phyloP scores from a whole-genome alignment of 2,329 filamentous ascomycete species.

The Dothistroma septosporum region DNA sequence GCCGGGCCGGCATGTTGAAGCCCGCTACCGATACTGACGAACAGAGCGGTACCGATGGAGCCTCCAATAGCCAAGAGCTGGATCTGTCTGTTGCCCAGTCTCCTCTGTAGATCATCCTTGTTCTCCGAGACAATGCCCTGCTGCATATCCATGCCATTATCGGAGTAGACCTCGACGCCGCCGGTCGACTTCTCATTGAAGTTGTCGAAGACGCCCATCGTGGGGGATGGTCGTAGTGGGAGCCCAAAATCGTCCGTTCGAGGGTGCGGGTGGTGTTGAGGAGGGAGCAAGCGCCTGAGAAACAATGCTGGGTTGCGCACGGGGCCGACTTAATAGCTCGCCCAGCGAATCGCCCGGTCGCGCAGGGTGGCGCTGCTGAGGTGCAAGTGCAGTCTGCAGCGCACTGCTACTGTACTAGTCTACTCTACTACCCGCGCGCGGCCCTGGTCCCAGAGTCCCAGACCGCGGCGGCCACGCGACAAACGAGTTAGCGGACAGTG shows the following conservation, averaged over 20 bases:
- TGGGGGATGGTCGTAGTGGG: conserved; percentile 1
- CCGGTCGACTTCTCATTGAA: conserved; percentile 9
- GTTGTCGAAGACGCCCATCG: conserved; percentile 18
- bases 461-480: conserved; percentile 5
- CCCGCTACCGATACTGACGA: conserved; percentile 53
- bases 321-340: neutral
- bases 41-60: conserved; percentile 25
- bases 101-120: conserved; percentile 43
- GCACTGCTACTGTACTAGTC: neutral
- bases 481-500: conserved; percentile 1
- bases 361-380: neutral
- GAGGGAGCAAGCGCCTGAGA: neutral
- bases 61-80: conserved; percentile 33
- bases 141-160: conserved; percentile 10
- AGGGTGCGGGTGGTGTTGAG: neutral
- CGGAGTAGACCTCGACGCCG: conserved; percentile 12
- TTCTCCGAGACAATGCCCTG: conserved; percentile 29
- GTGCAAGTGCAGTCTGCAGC: neutral
- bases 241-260: neutral
- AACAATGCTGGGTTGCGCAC: neutral
- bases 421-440: neutral
- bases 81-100: conserved; percentile 47
- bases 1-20: conserved; percentile 47
- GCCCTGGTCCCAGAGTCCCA: neutral
- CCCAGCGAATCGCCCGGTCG: neutral